Evolutionary conservation across 1,139 yeast species (phyloP).

Genomic region (Suhomyces ambrosiae): DNA sequence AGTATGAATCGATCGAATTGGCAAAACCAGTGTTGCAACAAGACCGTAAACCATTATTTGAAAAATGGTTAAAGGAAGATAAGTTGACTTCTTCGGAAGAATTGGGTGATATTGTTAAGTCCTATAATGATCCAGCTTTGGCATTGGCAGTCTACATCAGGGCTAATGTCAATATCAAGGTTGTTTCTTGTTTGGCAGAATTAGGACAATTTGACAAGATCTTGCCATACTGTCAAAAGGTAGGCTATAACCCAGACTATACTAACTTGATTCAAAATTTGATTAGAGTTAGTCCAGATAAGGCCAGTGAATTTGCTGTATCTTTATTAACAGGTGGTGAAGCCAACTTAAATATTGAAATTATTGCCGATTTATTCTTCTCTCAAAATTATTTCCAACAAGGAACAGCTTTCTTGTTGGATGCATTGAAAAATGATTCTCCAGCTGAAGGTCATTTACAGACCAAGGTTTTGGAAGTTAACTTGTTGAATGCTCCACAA

Average conservation of each 20-base stretch:
- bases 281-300: conserved; percentile 92
- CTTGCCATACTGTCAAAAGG: conserved; percentile 89
- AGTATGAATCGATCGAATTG: conserved; percentile 91
- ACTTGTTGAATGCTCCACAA: conserved; percentile 95
- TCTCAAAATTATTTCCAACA: conserved; percentile 95
- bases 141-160: conserved; percentile 92
- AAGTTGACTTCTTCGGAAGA: conserved; percentile 94
- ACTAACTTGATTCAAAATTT: conserved; percentile 88
- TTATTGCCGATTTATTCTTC: conserved; percentile 89
- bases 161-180: conserved; percentile 84
- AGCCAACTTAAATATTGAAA: conserved; percentile 75
- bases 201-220: conserved; percentile 96
- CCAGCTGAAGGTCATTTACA: conserved; percentile 97
- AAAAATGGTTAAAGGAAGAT: conserved; percentile 95
- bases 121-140: conserved; percentile 73
- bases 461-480: conserved; percentile 91
- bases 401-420: conserved; percentile 97
- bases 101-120: conserved; percentile 93
- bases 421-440: conserved; percentile 89
- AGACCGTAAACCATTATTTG: conserved; percentile 90
- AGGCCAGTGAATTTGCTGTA: conserved; percentile 96
- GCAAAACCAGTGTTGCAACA: conserved; percentile 96
- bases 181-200: conserved; percentile 90
- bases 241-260: conserved; percentile 86
- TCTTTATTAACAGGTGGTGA: conserved; percentile 70